Base-by-base conservation (phyloP, 495 filamentous ascomycete species). In the Glutinoglossum americanum region DNA sequence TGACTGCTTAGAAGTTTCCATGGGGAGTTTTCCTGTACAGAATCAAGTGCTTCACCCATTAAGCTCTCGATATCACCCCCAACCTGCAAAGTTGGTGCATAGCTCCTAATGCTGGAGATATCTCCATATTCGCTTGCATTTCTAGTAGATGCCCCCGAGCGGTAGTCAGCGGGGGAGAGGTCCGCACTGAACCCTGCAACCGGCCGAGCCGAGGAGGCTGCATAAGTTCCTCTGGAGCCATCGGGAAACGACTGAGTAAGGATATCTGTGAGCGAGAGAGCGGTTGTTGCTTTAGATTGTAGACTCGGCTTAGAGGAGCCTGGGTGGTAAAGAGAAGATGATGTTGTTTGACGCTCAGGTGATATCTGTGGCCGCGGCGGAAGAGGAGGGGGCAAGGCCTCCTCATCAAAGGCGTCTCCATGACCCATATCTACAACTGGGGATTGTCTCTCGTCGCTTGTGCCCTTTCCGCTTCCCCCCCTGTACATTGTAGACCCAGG, bases 51-150 rank as follows among this genome's bases (percentile, higher is more conserved):
- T 39, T 87, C 87, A 11, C 83, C 81, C 28, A 97, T 76, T 41
- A 96, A 70, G 62, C 88, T 89, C 60, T 92, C 90, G 25, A 84
- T 72, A 61, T 93, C 87, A 28, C 83, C 83, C 6, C 81, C 79
- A 10, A 77, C 72, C 27, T 83, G 84, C 19, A 84, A 60, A 7
- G 87, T 89, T 10, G 85, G 87, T 10, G 83, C 77, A 66, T 80
- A 82, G 72, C 89, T 96, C 68, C 78, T 79, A 44, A 97, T 72
- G 65, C 93, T 97, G 60, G 82, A 80, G 10, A 79, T 79, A 61
- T 97, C 93, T 49, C 82, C 83, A n/a, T 71, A 70, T 57, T 87
- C 85, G 21, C 56, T 58, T 7, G 13, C n/a, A 27, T 45, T 44
- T 21, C 56, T 49, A 11, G 8, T 47, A 44, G 35, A 47, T n/a